These are phyloP conservation scores for Penicillium sp. DNA, from an alignment of 2,329 filamentous ascomycete species.

Conservation along the genomic window DNA sequence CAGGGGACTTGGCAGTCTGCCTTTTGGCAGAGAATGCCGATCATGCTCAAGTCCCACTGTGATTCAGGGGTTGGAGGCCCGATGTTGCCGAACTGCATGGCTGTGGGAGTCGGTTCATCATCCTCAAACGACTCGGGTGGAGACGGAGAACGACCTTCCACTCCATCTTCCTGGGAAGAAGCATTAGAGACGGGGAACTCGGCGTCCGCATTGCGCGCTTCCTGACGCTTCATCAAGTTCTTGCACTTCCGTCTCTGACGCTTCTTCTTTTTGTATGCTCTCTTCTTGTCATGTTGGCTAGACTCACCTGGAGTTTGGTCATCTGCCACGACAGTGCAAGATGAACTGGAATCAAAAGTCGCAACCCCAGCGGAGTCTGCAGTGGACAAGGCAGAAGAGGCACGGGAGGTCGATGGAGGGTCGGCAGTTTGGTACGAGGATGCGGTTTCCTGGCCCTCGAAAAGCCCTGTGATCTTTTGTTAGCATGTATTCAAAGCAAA, in stretches of 20 bases:
- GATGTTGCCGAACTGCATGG: background rate
- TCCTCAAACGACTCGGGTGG: background rate
- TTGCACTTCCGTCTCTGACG: background rate
- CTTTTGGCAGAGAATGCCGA: conserved; percentile 20
- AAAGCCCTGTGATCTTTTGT: background rate
- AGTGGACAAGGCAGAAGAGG: background rate
- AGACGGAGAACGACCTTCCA: background rate
- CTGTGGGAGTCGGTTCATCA: background rate
- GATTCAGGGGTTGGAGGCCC: background rate
- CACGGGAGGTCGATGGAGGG: background rate
- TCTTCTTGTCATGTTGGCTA: background rate
- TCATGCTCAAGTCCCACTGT: background rate
- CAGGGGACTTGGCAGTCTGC: conserved; percentile 30
- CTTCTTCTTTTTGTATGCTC: background rate
- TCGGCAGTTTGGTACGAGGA: background rate
- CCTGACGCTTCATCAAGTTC: background rate
- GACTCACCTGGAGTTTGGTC: conserved; percentile 1
- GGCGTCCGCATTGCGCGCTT: background rate
- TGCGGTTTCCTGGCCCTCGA: background rate
- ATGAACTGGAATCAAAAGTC: background rate
- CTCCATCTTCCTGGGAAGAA: background rate
- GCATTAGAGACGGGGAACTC: background rate
- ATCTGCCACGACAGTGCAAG: background rate
- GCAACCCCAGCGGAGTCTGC: background rate
- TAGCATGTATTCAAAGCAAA: background rate